phyloP scores from a whole-genome alignment of 148 eudicot species.

The Salicornia ramosissima region DNA sequence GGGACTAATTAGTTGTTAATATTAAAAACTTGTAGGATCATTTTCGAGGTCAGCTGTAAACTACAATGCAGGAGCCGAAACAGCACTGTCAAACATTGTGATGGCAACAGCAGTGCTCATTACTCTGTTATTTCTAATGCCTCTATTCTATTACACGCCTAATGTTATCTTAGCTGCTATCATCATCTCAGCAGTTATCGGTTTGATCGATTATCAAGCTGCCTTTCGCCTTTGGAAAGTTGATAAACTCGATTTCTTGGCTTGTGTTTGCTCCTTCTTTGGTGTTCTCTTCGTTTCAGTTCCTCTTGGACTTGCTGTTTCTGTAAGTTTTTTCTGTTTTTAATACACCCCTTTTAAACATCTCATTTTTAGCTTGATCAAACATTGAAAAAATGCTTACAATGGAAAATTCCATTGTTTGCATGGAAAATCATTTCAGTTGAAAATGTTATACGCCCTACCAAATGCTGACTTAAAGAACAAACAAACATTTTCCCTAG shows the following conservation, averaged over 20 bases:
- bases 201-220: slow-evolving; percentile 72
- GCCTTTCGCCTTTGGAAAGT: slow-evolving; percentile 72
- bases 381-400: too few species aligned
- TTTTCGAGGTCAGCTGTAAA: slow-evolving; percentile 96
- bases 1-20: neutral
- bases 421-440: too few species aligned
- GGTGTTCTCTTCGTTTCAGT: slow-evolving; percentile 94
- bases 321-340: slow-evolving; percentile 47
- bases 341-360: neutral
- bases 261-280: slow-evolving; percentile 67
- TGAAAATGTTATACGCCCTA: too few species aligned
- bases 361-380: too few species aligned
- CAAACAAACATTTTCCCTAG: neutral
- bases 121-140: slow-evolving; percentile 83
- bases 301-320: slow-evolving; percentile 77
- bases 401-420: too few species aligned
- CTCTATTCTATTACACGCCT: slow-evolving; percentile 74
- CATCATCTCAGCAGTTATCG: slow-evolving; percentile 84
- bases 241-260: slow-evolving; percentile 81
- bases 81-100: slow-evolving; percentile 75
- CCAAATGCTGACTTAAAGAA: too few species aligned
- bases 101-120: slow-evolving; percentile 83
- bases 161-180: slow-evolving; percentile 76
- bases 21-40: slow-evolving; percentile 48
- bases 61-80: slow-evolving; percentile 84